phyloP scores from a whole-genome alignment of 345 rosid genomes.

The Pistacia atlantica region DNA sequence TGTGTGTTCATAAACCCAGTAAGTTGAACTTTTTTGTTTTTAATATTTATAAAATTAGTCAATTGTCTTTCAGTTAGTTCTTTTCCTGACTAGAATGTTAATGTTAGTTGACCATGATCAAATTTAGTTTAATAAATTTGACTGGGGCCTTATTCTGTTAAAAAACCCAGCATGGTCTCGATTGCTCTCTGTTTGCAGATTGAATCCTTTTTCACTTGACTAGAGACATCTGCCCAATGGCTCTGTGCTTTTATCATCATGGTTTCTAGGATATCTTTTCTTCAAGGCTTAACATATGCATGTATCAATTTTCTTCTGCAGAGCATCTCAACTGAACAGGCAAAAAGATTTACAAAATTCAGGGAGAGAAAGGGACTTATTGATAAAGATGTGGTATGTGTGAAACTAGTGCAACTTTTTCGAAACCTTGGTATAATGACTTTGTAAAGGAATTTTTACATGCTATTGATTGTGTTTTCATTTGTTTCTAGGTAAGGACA shows the following conservation, averaged over 20 bases:
- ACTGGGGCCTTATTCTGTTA: too few relatives aligned
- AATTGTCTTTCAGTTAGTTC: too few relatives aligned
- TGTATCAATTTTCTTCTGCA: constrained; percentile 37
- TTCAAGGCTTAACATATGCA: constrained; percentile 18
- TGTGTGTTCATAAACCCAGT: too few relatives aligned
- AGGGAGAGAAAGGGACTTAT: constrained; percentile 91
- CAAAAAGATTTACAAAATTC: constrained; percentile 88
- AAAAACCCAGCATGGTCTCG: too few relatives aligned
- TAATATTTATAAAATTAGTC: too few relatives aligned
- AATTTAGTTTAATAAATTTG: too few relatives aligned
- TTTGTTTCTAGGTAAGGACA: constrained; percentile 80
- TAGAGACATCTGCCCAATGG: neutral
- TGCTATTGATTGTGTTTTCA: constrained; percentile 2
- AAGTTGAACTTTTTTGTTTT: too few relatives aligned
- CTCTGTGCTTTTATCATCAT: neutral
- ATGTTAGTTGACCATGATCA: too few relatives aligned
- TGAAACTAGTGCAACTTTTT: constrained; percentile 9
- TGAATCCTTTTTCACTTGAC: neutral
- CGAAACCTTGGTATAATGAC: neutral
- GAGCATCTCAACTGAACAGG: constrained; percentile 93
- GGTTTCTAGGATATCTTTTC: constrained; percentile 1
- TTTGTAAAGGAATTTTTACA: neutral
- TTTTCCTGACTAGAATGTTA: too few relatives aligned
- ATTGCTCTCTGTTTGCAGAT: neutral
- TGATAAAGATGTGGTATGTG: constrained; percentile 95